Base-by-base conservation (phyloP, 2,329 filamentous ascomycete species). In the Aspergillus fumigatiaffinis region DNA sequence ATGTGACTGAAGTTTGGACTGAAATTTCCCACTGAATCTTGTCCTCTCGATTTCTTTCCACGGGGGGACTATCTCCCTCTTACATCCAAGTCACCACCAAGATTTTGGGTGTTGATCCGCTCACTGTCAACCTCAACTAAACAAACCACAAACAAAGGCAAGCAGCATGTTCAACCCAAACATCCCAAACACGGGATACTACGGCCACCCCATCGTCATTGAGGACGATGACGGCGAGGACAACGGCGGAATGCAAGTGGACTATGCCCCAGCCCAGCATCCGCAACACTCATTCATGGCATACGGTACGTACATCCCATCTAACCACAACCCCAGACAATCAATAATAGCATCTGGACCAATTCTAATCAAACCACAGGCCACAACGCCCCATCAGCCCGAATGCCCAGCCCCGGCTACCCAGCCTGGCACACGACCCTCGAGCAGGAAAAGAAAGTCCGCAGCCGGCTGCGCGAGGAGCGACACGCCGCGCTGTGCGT, bases 401-500 rank as follows among this genome's bases (percentile, higher is more conserved):
- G 9, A n/a, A 44, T 44, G 41, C n/a, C 57, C 51, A 48, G 51
- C 10, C 28, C 48, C 12, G 28, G 44, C 9, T 51, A 56, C 28
- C 54, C 55, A 23, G 25, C 23, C 54, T 58, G 61, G 56, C 60
- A 62, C 48, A 60, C 59, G 1, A 54, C 62, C 50, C 48, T 56
- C 17, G 61, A 63, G 32, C 63, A 63, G 47, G 63, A 64, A 32
- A 63, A 59, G 52, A 70, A 58, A 50, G 58, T 60, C 53, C 65
- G 61, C 56, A 67, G 58, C 21, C 65, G 55, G 10, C 60, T 65
- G 21, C 68, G 71, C 35, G 73, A 76, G 50, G 71, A 72, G 44
- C 67, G 72, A 32, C 70, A 76, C 44, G 72, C 72, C 3, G 70
- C 73, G 1, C 66, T 76, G 14, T 70, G 67, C n/a, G 68, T 77